Evolutionary conservation across 148 eudicot genomes (phyloP).

Genomic region (Chenopodium formosanum): DNA sequence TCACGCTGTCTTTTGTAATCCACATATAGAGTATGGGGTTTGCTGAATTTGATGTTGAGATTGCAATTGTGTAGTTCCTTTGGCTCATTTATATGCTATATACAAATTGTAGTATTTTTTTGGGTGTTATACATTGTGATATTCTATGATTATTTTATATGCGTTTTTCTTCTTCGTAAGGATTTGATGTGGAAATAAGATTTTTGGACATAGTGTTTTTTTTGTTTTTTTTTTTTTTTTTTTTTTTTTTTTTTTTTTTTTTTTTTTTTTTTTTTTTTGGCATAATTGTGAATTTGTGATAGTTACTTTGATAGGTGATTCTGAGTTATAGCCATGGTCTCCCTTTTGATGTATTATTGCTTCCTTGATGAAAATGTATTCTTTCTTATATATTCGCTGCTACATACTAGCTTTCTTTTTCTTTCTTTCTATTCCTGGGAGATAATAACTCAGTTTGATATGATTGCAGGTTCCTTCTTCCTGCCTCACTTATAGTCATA

Average conservation of each 20-base stretch:
- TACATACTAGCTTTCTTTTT: background rate
- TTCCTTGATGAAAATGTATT: background rate
- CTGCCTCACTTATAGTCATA: slow-evolving; percentile 93
- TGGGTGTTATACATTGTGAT: background rate
- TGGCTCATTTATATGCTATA: background rate
- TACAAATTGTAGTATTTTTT: background rate
- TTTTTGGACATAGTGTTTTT: background rate
- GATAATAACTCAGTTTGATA: slow-evolving; percentile 10
- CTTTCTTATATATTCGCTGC: background rate
- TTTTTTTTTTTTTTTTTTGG: background rate
- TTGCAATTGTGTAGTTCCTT: background rate
- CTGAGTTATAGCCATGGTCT: background rate
- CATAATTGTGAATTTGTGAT: background rate
- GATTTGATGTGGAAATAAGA: background rate
- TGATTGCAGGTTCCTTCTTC: slow-evolving; percentile 93
- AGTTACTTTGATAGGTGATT: background rate
- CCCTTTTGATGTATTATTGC: background rate
- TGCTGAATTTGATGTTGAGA: background rate
- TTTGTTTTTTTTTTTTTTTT: background rate
- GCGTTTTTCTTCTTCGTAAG: background rate
- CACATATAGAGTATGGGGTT: background rate
- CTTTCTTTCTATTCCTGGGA: background rate
- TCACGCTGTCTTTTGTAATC: background rate
- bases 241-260: background rate
- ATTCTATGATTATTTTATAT: background rate